These are phyloP conservation scores for Exsudoporus frostii DNA, from an alignment of 768 basidiomycete species.

Conservation along the genomic window DNA sequence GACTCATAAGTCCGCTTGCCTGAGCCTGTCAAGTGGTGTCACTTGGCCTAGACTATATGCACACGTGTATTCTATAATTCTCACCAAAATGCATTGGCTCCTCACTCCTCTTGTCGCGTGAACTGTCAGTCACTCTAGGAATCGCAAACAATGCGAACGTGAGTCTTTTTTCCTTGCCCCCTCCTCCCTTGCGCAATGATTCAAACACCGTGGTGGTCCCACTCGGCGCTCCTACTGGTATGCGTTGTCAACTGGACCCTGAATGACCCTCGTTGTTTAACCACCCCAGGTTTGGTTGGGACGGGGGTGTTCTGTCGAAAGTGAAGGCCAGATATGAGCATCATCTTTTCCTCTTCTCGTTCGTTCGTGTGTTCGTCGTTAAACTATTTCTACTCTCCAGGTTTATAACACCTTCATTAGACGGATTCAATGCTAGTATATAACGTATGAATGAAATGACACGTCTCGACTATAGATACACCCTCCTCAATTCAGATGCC, in stretches of 20 bases:
- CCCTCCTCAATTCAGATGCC: constrained; percentile 68
- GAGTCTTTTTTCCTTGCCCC: constrained; percentile 19
- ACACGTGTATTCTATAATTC: constrained; percentile 29
- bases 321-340: constrained; percentile 89
- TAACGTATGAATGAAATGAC: not conserved
- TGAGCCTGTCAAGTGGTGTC: constrained; percentile 35
- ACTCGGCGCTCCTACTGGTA: not conserved
- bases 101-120: not conserved
- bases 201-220: constrained; percentile 67
- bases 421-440: not conserved
- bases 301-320: constrained; percentile 49
- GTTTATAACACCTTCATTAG: not conserved
- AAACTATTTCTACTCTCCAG: constrained; percentile 4
- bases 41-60: constrained; percentile 17
- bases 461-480: constrained; percentile 53
- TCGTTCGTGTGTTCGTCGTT: not conserved
- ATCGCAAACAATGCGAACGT: constrained; percentile 7
- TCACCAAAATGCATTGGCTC: constrained; percentile 12
- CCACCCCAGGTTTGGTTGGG: constrained; percentile 50
- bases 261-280: constrained; percentile 41
- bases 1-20: constrained; percentile 92
- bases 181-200: constrained; percentile 38
- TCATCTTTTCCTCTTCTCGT: not conserved
- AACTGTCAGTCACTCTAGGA: not conserved
- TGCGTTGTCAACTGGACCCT: constrained; percentile 16